phyloP scores from a whole-genome alignment of 441 rosid species.

The Erysimum cheiri region DNA sequence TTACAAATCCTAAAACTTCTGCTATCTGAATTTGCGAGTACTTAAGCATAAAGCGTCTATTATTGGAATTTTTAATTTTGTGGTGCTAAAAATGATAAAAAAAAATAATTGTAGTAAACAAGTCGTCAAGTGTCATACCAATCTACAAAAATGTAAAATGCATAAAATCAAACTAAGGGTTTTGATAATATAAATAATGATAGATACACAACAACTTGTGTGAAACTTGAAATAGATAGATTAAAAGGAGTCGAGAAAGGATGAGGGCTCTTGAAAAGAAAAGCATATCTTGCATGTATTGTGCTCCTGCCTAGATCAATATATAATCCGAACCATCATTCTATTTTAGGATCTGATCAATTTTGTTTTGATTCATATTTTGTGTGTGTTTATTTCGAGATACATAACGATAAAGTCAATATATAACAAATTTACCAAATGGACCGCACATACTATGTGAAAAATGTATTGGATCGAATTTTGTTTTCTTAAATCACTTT shows the following conservation, averaged over 20 bases:
- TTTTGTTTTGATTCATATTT: neutral
- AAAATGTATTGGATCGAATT: neutral
- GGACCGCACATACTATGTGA: neutral
- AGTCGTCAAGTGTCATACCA: neutral
- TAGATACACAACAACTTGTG: no score
- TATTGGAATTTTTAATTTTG: neutral
- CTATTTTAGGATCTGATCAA: neutral
- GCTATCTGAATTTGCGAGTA: no score
- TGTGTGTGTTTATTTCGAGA: neutral
- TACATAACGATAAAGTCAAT: neutral
- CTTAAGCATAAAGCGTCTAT: no score
- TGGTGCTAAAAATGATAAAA: neutral
- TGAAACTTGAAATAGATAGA: no score
- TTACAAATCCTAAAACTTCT: no score
- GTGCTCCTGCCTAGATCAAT: no score
- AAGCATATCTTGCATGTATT: no score
- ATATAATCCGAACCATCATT: no score
- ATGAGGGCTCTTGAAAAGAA: no score
- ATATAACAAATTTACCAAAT: neutral
- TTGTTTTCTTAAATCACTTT: neutral
- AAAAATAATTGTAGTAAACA: neutral
- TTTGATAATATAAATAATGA: no score
- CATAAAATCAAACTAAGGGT: neutral
- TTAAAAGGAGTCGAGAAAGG: no score
- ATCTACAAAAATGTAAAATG: neutral